These are phyloP conservation scores for Cyberlindnera bimundalis DNA, from an alignment of 805 yeast genomes.

Conservation along the genomic window DNA sequence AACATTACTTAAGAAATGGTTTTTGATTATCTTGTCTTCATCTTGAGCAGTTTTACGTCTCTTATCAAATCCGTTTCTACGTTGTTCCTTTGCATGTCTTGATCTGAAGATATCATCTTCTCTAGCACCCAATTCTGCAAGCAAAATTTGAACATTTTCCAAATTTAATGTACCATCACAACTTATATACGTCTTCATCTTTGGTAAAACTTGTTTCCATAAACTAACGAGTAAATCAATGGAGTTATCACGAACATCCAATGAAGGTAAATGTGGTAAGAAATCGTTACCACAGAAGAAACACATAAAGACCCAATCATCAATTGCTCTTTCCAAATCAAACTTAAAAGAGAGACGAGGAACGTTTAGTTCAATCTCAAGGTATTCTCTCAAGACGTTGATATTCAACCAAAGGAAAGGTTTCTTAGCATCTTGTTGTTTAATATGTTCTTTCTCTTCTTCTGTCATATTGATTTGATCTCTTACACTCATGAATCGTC, in stretches of 20 bases:
- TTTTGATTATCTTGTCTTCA: constrained; percentile 42
- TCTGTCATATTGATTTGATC: constrained; percentile 58
- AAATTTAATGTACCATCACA: constrained; percentile 84
- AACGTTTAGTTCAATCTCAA: constrained; percentile 73
- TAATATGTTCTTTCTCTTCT: constrained; percentile 43
- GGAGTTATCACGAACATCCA: constrained; percentile 93
- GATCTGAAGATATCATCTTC: constrained; percentile 77
- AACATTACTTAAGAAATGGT: constrained; percentile 46
- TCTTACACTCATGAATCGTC: constrained; percentile 38
- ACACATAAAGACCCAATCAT: constrained; percentile 99
- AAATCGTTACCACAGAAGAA: constrained; percentile 98
- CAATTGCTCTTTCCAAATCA: constrained; percentile 93
- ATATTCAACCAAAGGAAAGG: constrained; percentile 95
- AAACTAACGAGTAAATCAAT: constrained; percentile 75
- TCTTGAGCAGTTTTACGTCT: constrained; percentile 49
- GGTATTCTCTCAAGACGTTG: constrained; percentile 81
- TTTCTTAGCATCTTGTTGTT: constrained; percentile 44
- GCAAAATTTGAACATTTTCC: constrained; percentile 68
- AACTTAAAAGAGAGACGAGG: constrained; percentile 69
- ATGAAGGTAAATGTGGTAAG: constrained; percentile 90
- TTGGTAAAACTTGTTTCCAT: constrained; percentile 76
- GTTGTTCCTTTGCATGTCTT: constrained; percentile 63
- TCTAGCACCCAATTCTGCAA: constrained; percentile 60
- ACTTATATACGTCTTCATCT: constrained; percentile 73
- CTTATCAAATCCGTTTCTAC: constrained; percentile 63